These are phyloP conservation scores for Candolleomyces aberdarensis DNA, from an alignment of 768 basidiomycete genomes.

Conservation along the genomic window DNA sequence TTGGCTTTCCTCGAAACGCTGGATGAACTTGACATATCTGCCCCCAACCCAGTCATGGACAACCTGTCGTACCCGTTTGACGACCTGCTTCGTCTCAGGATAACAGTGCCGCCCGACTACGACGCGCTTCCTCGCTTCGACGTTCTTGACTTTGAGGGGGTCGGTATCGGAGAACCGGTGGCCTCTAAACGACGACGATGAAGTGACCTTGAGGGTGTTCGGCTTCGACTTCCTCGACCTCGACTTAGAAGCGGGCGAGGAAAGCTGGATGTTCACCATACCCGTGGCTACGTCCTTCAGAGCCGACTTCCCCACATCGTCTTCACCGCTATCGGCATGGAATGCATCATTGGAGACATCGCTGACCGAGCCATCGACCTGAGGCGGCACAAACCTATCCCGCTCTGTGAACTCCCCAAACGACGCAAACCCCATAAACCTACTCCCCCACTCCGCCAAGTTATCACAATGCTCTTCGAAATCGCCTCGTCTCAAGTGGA, in stretches of 20 bases:
- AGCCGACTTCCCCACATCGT: not conserved
- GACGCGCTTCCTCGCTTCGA: conserved; percentile 22
- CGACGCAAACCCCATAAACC: conserved; percentile 38
- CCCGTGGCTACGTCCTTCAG: too few species aligned
- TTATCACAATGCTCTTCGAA: conserved; percentile 46
- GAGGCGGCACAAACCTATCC: conserved; percentile 13
- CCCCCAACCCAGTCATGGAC: conserved; percentile 21
- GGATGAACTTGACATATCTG: not conserved
- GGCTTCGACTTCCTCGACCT: not conserved
- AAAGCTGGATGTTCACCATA: too few species aligned
- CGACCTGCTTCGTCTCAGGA: conserved; percentile 49
- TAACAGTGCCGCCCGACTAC: conserved; percentile 48
- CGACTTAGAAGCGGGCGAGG: not conserved
- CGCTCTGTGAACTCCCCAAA: not conserved
- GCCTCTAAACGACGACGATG: conserved; percentile 15
- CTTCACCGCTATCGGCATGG: not conserved
- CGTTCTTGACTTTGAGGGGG: conserved; percentile 4
- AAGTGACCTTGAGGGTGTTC: not conserved
- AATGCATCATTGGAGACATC: too few species aligned
- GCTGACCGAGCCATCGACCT: conserved; percentile 8
- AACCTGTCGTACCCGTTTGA: conserved; percentile 33
- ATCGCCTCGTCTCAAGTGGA: conserved; percentile 59
- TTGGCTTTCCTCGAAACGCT: not conserved
- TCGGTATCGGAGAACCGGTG: conserved; percentile 5
- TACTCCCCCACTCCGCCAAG: conserved; percentile 36